A percentile compares a stretch with the other conserved stretches of the same genome.
phyloP scores from a whole-genome alignment of 179 eudicot species.

The Patellifolia procumbens region DNA sequence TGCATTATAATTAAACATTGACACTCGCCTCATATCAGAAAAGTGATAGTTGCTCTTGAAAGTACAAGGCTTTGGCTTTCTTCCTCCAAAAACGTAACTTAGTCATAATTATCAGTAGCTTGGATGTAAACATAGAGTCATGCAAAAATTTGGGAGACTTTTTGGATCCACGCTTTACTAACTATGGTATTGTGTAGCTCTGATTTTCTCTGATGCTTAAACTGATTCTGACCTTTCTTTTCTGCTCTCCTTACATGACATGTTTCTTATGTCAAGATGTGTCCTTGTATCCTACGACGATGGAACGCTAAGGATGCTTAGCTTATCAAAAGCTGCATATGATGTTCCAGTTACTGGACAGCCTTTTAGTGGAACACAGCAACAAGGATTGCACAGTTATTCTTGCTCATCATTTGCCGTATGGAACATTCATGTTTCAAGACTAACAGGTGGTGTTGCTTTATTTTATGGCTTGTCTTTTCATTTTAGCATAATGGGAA shows the following conservation, averaged over 20 bases:
- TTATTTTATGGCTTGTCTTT: slow-evolving; percentile 7
- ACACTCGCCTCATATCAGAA: too few relatives aligned
- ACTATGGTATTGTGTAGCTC: not conserved
- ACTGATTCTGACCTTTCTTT: not conserved
- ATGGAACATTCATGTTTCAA: slow-evolving; percentile 85
- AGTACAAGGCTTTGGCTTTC: not conserved
- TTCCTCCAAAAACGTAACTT: not conserved
- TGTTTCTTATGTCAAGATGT: slow-evolving; percentile 51
- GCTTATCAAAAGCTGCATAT: slow-evolving; percentile 61
- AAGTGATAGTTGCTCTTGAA: too few relatives aligned
- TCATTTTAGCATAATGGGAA: not conserved
- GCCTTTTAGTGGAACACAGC: slow-evolving; percentile 54
- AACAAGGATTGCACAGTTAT: slow-evolving; percentile 64
- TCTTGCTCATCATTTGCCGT: slow-evolving; percentile 66
- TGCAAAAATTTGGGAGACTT: too few relatives aligned
- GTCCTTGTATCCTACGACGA: slow-evolving; percentile 70
- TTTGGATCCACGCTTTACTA: not conserved
- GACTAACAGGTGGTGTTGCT: slow-evolving; percentile 59
- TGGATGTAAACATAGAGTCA: not conserved
- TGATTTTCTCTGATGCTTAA: not conserved
- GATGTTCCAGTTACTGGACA: slow-evolving; percentile 81
- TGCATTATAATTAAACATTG: too few relatives aligned
- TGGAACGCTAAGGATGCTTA: slow-evolving; percentile 72
- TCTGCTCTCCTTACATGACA: slow-evolving; percentile 17
- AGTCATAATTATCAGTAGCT: not conserved